These are phyloP conservation scores for Chaetomiaceae sp. DNA, from an alignment of 2,329 filamentous ascomycete genomes.

Conservation along the genomic window DNA sequence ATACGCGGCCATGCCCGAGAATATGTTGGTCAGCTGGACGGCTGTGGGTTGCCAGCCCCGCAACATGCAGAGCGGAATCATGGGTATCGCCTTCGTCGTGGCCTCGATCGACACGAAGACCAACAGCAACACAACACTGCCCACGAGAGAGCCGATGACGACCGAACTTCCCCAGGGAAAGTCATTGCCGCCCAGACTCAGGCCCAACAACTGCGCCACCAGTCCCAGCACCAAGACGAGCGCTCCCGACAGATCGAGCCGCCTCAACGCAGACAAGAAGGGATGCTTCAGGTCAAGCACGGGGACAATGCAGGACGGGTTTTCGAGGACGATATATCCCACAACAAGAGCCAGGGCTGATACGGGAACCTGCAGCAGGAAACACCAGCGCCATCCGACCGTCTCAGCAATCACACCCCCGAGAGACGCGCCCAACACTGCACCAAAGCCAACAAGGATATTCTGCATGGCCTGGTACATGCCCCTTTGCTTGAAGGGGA, in stretches of 20 bases:
- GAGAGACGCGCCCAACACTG: constrained; percentile 58
- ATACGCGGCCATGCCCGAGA: constrained; percentile 57
- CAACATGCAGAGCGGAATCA: constrained; percentile 54
- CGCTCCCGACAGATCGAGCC: constrained; percentile 52
- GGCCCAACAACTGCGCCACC: constrained; percentile 51
- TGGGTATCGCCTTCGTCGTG: constrained; percentile 45
- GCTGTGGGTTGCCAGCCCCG: constrained; percentile 50
- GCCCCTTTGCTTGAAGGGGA: constrained; percentile 50
- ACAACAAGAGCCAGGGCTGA: constrained; percentile 51
- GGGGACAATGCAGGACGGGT: constrained; percentile 47
- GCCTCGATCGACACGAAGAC: constrained; percentile 47
- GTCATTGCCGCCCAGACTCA: constrained; percentile 54
- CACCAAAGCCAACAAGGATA: constrained; percentile 56
- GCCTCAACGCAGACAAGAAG: constrained; percentile 49
- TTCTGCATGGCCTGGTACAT: constrained; percentile 61
- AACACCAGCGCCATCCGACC: constrained; percentile 66
- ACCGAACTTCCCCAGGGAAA: constrained; percentile 47
- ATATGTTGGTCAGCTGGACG: constrained; percentile 56
- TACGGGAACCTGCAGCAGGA: constrained; percentile 58
- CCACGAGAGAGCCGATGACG: constrained; percentile 43
- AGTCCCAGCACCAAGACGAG: constrained; percentile 54
- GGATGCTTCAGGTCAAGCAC: constrained; percentile 45
- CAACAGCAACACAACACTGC: constrained; percentile 40
- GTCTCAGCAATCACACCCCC: constrained; percentile 61
- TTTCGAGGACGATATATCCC: constrained; percentile 49